Base-by-base conservation (phyloP, 257 asterid species). In the Avicennia marina region DNA sequence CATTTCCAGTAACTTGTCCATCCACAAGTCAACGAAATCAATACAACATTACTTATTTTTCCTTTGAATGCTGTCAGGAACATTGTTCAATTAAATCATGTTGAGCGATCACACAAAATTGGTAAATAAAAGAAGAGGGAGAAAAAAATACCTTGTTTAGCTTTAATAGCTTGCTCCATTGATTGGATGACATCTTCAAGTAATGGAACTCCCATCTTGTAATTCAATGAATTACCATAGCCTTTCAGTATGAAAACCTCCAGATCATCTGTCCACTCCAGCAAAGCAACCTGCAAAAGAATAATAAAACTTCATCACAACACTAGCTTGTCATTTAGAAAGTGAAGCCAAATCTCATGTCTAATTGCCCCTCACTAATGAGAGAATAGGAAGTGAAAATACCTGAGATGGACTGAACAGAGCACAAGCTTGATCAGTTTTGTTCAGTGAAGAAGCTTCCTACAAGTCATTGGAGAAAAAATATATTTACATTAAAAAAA, bases 181-280 rank as follows among this genome's bases (percentile, higher is more conserved):
- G 99, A 86, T 73, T 69, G 87, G 65, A 93, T 61, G 52, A 93
- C 94, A 81, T 93, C 97, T 67, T 69, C 76, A 58, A 89, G 96
- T 75, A 93, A 75, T 21, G 97, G 95, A 65, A 84, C 95, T 59
- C 97, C 97, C 99, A 93, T 93, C 53, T 72, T 82, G 66, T 93
- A 89, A 67, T 93, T 93, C 58, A 93, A 70, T 29, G 95, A 71
- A 77, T 89, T 83, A 62, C 97, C 99, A 65, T 93, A 89, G 51
- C 97, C 97, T 75, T 86, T 93, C 55, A 84, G 66, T 40, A 89
- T 63, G 76, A 93, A 93, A 51, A 84, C 75, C 81, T 89, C 96
- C 75, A 93, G 68, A 70, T 93, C 97, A 75, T 93, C 97, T 20
- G 96, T 50, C 97, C 97, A 93, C 80, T 89, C 97, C 80, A 93